Conservation (phyloP, 257 asterid species). For the Cordia subcordata region DNA sequence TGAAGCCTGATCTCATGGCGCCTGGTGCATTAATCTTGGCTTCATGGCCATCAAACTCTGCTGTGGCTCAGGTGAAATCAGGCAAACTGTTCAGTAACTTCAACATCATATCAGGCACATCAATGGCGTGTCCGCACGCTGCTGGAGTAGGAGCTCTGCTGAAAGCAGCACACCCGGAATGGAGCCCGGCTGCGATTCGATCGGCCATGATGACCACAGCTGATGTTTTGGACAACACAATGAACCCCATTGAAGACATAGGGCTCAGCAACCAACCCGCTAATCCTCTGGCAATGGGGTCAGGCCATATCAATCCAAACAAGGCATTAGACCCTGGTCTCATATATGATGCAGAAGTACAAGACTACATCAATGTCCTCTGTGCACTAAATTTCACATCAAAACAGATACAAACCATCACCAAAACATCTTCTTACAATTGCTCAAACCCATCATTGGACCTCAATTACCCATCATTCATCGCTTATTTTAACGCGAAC, state of each 20-base stretch:
- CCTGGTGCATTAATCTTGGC: slow-evolving; percentile 66
- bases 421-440: slow-evolving; percentile 33
- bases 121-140: slow-evolving; percentile 81
- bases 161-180: slow-evolving; percentile 46
- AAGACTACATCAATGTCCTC: slow-evolving; percentile 45
- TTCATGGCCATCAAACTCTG: slow-evolving; percentile 43
- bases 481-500: slow-evolving; percentile 34
- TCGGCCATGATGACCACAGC: slow-evolving; percentile 81
- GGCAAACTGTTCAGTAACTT: slow-evolving; percentile 37
- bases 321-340: slow-evolving; percentile 67
- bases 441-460: slow-evolving; percentile 58
- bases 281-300: slow-evolving; percentile 60
- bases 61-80: slow-evolving; percentile 17
- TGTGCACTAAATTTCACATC: slow-evolving; percentile 49
- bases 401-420: slow-evolving; percentile 36
- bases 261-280: slow-evolving; percentile 31
- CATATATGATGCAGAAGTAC: slow-evolving; percentile 36
- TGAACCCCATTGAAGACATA: slow-evolving; percentile 35
- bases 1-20: slow-evolving; percentile 68
- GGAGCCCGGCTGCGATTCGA: slow-evolving; percentile 69
- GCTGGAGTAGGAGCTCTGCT: slow-evolving; percentile 65
- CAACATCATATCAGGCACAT: slow-evolving; percentile 65
- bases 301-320: slow-evolving; percentile 69
- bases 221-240: slow-evolving; percentile 33
- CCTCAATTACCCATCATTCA: slow-evolving; percentile 74